Percentiles rank a stretch among this genome's conserved stretches.
phyloP scores from a whole-genome alignment of 306 rosid genomes.

The Quercus robur region DNA sequence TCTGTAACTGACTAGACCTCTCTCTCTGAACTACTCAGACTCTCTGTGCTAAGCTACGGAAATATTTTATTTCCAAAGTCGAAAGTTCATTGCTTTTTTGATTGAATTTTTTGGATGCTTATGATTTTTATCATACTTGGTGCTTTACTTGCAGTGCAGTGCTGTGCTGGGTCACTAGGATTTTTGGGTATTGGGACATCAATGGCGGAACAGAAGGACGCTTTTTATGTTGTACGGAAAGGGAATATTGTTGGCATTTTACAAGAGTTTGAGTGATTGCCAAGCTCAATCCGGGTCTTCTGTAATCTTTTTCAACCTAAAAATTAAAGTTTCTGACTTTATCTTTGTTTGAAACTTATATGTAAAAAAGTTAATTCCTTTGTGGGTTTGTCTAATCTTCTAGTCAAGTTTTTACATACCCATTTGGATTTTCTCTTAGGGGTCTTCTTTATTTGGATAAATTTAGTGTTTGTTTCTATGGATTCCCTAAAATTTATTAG shows the following conservation, averaged over 20 bases:
- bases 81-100: background rate
- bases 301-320: slow-evolving; percentile 28
- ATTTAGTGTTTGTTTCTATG: background rate
- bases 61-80: background rate
- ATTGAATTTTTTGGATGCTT: background rate
- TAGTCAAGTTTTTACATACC: background rate
- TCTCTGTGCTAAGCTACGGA: background rate
- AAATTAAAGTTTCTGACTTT: background rate
- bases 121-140: background rate
- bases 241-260: slow-evolving; percentile 71
- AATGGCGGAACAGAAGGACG: slow-evolving; percentile 75
- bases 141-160: background rate
- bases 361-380: background rate
- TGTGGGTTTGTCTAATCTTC: background rate
- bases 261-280: slow-evolving; percentile 54
- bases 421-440: background rate
- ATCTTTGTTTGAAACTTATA: background rate
- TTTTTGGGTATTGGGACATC: background rate
- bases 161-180: slow-evolving; percentile 12
- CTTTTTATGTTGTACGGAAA: slow-evolving; percentile 65
- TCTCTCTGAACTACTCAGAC: background rate
- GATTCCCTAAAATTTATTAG: background rate
- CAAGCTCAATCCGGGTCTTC: slow-evolving; percentile 50
- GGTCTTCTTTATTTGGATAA: background rate
- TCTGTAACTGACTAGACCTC: background rate